These are phyloP conservation scores for Cadophora malorum DNA, from an alignment of 2,329 filamentous ascomycete genomes.

Conservation along the genomic window DNA sequence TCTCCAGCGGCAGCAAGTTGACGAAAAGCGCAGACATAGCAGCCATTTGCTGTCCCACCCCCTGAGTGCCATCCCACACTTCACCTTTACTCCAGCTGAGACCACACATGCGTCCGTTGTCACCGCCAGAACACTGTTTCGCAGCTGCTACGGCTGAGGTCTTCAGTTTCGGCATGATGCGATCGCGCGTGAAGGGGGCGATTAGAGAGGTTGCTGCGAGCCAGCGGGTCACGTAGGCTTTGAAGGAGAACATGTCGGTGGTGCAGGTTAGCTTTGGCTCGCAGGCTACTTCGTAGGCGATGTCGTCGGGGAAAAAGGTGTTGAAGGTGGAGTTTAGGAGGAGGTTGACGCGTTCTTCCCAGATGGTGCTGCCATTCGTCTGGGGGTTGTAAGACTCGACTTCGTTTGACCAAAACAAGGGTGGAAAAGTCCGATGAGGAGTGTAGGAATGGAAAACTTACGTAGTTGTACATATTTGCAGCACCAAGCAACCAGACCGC, in stretches of 20 bases:
- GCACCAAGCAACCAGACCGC: conserved; percentile 66
- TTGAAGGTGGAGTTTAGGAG: conserved; percentile 46
- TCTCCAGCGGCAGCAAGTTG: conserved; percentile 48
- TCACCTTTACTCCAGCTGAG: conserved; percentile 61
- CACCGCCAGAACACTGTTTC: conserved; percentile 63
- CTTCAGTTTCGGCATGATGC: conserved; percentile 60
- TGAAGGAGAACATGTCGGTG: conserved; percentile 70
- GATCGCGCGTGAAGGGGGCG: conserved; percentile 61
- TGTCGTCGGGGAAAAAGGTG: conserved; percentile 52
- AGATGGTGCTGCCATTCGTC: conserved; percentile 47
- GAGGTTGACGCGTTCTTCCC: conserved; percentile 47
- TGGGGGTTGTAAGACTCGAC: conserved; percentile 24
- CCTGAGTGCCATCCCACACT: conserved; percentile 51
- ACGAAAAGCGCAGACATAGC: conserved; percentile 62
- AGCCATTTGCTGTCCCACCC: conserved; percentile 70
- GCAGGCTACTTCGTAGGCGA: conserved; percentile 67
- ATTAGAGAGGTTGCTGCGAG: conserved; percentile 62
- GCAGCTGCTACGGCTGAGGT: conserved; percentile 62
- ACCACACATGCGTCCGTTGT: conserved; percentile 66
- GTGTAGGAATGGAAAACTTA: conserved; percentile 51
- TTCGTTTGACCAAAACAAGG: conserved; percentile 46
- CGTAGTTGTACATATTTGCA: conserved; percentile 56
- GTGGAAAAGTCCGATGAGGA: conserved; percentile 51
- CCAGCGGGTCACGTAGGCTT: conserved; percentile 69
- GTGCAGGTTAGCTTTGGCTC: conserved; percentile 61